These are phyloP conservation scores for Gloeopeniophorella convolvens DNA, from an alignment of 768 basidiomycete genomes.

Conservation along the genomic window DNA sequence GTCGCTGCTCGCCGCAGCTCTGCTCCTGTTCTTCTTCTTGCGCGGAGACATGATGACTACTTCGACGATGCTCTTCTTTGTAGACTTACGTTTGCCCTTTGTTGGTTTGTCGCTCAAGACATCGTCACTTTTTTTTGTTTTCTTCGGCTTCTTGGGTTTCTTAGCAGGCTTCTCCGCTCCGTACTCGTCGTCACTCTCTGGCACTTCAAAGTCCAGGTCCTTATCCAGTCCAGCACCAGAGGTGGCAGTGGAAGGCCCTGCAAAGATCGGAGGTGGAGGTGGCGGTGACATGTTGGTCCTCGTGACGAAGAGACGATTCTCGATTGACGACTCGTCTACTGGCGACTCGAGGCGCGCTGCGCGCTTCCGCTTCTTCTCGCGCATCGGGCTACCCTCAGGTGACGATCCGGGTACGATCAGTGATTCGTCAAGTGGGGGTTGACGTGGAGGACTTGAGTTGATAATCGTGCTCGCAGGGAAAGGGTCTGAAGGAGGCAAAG, in stretches of 20 bases:
- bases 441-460: slow-evolving; percentile 5
- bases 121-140: slow-evolving; percentile 13
- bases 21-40: slow-evolving; percentile 20
- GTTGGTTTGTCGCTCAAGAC: neutral
- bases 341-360: neutral
- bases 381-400: neutral
- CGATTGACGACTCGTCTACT: neutral
- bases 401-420: slow-evolving; percentile 9
- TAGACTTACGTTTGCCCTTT: slow-evolving; percentile 9
- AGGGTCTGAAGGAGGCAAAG: slow-evolving; percentile 25
- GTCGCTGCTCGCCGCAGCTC: slow-evolving; percentile 5
- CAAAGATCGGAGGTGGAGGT: neutral
- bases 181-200: slow-evolving; percentile 14
- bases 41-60: slow-evolving; percentile 24
- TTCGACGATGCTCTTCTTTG: slow-evolving; percentile 18
- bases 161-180: slow-evolving; percentile 16
- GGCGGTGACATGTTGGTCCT: slow-evolving; percentile 1
- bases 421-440: slow-evolving; percentile 4
- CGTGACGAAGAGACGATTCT: neutral
- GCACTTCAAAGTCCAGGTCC: slow-evolving; percentile 4
- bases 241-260: slow-evolving; percentile 9
- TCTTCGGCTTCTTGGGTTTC: slow-evolving; percentile 5
- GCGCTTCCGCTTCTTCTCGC: slow-evolving; percentile 20
- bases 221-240: neutral
- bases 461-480: slow-evolving; percentile 17